These are phyloP conservation scores for Cruciata laevipes DNA, from an alignment of 257 asterid genomes.

Conservation along the genomic window DNA sequence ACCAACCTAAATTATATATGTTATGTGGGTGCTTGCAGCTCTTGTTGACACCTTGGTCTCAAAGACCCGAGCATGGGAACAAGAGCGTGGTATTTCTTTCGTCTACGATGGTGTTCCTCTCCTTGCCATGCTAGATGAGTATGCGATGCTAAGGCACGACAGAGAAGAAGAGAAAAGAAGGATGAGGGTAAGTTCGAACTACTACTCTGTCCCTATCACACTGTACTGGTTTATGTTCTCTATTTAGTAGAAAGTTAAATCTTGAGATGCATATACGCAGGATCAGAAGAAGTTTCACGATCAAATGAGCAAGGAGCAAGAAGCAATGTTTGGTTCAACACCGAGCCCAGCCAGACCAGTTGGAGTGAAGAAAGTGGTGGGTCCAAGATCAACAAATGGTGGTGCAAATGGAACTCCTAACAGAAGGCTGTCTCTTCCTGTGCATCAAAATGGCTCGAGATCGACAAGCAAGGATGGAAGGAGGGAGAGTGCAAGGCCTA, in stretches of 20 bases:
- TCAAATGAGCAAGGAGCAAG: conserved; percentile 63
- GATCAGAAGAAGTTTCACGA: conserved; percentile 76
- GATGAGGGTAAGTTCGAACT: conserved; percentile 54
- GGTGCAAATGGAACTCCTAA: conserved; percentile 51
- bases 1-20: not conserved
- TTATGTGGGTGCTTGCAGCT: conserved; percentile 39
- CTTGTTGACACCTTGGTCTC: conserved; percentile 79
- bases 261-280: conserved; percentile 19
- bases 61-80: conserved; percentile 91
- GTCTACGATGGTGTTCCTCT: conserved; percentile 93
- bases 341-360: conserved; percentile 82
- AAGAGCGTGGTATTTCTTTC: conserved; percentile 70
- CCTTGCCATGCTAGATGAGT: conserved; percentile 98
- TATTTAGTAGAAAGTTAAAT: too few species aligned
- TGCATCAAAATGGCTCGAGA: conserved; percentile 79
- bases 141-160: conserved; percentile 88
- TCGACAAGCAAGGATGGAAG: conserved; percentile 65
- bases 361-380: conserved; percentile 60
- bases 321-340: conserved; percentile 51
- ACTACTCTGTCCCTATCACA: not conserved
- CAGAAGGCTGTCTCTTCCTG: conserved; percentile 77
- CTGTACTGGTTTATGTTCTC: not conserved
- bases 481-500: conserved; percentile 50
- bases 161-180: conserved; percentile 98
- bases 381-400: conserved; percentile 61